Conservation (phyloP, 2,329 filamentous ascomycete species). For the Trichophyton benhamiae region DNA sequence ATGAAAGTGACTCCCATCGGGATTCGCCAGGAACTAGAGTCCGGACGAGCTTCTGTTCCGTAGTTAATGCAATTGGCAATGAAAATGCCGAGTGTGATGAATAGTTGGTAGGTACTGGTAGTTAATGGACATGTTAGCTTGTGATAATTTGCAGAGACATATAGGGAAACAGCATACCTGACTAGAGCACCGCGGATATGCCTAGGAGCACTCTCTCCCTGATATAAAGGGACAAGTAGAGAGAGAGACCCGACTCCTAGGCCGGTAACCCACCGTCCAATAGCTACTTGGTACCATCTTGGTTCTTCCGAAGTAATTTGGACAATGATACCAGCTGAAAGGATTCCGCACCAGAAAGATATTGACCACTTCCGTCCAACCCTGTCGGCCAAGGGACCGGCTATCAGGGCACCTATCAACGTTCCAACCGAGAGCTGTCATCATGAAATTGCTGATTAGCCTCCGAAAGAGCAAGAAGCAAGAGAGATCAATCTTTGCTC, state of each 20-base stretch:
- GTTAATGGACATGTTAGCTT: neutral
- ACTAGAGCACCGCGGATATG: slow-evolving; percentile 39
- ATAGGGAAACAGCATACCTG: slow-evolving; percentile 15
- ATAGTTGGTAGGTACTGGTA: slow-evolving; percentile 36
- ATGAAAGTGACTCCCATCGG: slow-evolving; percentile 48
- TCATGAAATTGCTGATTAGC: neutral
- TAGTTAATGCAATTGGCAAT: slow-evolving; percentile 39
- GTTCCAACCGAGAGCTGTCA: slow-evolving; percentile 33
- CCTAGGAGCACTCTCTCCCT: slow-evolving; percentile 35
- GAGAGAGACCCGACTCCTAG: slow-evolving; percentile 38
- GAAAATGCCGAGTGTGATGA: slow-evolving; percentile 40
- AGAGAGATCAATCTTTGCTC: neutral
- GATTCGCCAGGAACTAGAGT: slow-evolving; percentile 38
- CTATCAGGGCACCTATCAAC: slow-evolving; percentile 28
- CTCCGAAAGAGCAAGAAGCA: neutral
- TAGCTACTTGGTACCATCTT: slow-evolving; percentile 34
- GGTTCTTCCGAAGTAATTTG: slow-evolving; percentile 31
- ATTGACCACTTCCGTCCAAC: slow-evolving; percentile 37
- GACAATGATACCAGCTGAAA: slow-evolving; percentile 36
- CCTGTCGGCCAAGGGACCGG: slow-evolving; percentile 35
- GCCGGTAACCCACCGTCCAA: slow-evolving; percentile 37
- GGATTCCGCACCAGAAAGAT: slow-evolving; percentile 33
- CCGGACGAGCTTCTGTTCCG: slow-evolving; percentile 30
- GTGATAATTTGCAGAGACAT: neutral
- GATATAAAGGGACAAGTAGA: slow-evolving; percentile 38